Conservation (phyloP, 2,329 filamentous ascomycete genomes). For the Pyricularia pennisetigena region DNA sequence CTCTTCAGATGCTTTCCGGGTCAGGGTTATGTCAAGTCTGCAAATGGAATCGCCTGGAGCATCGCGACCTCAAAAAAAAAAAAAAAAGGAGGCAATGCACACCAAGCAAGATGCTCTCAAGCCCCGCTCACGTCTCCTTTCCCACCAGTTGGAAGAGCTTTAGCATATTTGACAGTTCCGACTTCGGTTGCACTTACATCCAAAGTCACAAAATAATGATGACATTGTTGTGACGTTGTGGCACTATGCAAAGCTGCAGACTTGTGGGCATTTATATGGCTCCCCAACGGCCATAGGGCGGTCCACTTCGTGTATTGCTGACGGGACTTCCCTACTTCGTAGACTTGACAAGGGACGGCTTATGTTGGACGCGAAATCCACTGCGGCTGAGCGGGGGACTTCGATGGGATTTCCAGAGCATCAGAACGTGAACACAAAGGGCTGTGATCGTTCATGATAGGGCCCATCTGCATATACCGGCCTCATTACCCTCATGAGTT, state of each 20-base stretch:
- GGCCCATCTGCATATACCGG: neutral
- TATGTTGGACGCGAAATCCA: neutral
- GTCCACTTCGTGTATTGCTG: neutral
- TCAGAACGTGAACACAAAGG: neutral
- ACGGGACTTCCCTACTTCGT: neutral
- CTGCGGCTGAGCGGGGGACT: neutral
- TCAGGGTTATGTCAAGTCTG: neutral
- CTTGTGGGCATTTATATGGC: neutral
- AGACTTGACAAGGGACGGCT: neutral
- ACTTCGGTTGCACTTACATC: neutral
- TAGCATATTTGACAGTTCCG: neutral
- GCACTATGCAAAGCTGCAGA: neutral
- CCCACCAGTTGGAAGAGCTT: neutral
- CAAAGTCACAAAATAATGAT: neutral
- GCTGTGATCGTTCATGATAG: neutral
- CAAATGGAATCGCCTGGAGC: neutral
- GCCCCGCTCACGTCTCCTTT: neutral
- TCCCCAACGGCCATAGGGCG: neutral
- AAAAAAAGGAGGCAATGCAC: neutral
- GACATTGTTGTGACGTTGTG: neutral
- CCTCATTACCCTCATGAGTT: neutral
- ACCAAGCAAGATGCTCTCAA: neutral
- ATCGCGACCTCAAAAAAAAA: neutral
- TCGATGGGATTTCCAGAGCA: neutral
- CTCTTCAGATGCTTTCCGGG: neutral